Percentiles rank a stretch among this genome's conserved stretches.
Evolutionary conservation across 768 basidiomycete genomes (phyloP).

Genomic region (Pulveroboletus ravenelii): DNA sequence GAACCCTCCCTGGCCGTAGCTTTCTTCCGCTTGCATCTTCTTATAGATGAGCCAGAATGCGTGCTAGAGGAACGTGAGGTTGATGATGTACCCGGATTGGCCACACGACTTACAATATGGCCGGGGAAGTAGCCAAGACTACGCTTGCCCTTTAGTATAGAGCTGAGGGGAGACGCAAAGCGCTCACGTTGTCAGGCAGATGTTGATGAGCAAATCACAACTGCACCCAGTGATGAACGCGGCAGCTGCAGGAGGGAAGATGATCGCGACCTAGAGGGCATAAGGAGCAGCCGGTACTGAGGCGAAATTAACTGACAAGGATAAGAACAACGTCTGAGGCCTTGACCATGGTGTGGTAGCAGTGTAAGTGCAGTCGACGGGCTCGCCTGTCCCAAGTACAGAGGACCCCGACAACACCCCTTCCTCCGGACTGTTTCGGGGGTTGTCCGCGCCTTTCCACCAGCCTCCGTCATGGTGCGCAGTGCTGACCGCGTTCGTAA

Average conservation of each 20-base stretch:
- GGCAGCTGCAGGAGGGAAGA: conserved; percentile 80
- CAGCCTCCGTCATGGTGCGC: conserved; percentile 22
- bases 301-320: conserved; percentile 43
- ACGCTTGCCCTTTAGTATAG: conserved; percentile 1
- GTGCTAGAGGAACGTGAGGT: conserved; percentile 39
- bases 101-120: conserved; percentile 37
- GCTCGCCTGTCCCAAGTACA: neutral
- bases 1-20: conserved; percentile 73
- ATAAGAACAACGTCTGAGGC: conserved; percentile 77
- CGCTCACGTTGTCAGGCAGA: conserved; percentile 68
- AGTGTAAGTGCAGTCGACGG: neutral
- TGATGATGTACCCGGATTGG: neutral
- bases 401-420: conserved; percentile 19
- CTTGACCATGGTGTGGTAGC: conserved; percentile 37
- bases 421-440: conserved; percentile 11
- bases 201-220: conserved; percentile 84
- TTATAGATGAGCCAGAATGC: conserved; percentile 89
- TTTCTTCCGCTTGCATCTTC: conserved; percentile 84
- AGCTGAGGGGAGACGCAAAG: neutral
- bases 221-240: conserved; percentile 76
- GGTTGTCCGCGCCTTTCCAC: conserved; percentile 1
- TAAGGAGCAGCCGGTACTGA: neutral
- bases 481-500: neutral
- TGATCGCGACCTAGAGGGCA: conserved; percentile 57
- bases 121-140: conserved; percentile 79